phyloP scores from a whole-genome alignment of 2,329 filamentous ascomycete genomes.

The Colletotrichum agaves region DNA sequence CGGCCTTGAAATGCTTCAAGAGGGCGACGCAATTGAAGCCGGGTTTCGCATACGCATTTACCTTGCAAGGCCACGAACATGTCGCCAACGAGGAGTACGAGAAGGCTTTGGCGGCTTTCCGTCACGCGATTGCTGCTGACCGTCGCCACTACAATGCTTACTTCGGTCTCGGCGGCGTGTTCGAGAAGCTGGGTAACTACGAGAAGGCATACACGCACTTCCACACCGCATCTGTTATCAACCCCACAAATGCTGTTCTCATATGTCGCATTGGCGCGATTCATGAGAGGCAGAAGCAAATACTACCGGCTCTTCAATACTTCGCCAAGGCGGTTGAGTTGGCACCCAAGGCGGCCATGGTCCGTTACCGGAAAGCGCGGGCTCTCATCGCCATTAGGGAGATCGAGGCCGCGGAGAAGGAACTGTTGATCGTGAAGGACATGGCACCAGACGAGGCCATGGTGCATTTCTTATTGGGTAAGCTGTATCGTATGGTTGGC shows the following conservation, averaged over 20 bases:
- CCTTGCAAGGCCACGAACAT: conserved; percentile 94
- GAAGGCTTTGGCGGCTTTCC: conserved; percentile 88
- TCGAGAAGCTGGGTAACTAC: conserved; percentile 89
- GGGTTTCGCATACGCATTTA: conserved; percentile 94
- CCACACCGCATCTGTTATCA: conserved; percentile 86
- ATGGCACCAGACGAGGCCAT: conserved; percentile 94
- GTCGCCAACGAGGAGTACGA: conserved; percentile 97
- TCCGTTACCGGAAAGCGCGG: conserved; percentile 92
- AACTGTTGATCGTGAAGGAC: conserved; percentile 89
- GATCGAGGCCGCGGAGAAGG: conserved; percentile 78
- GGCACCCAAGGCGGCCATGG: conserved; percentile 82
- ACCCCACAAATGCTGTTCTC: conserved; percentile 91
- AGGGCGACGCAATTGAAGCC: conserved; percentile 91
- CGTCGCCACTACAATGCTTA: conserved; percentile 97
- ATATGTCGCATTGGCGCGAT: conserved; percentile 93
- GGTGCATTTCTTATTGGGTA: conserved; percentile 93
- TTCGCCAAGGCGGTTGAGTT: conserved; percentile 86
- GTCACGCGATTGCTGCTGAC: conserved; percentile 86
- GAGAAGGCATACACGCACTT: conserved; percentile 94
- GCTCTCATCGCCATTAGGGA: conserved; percentile 81
- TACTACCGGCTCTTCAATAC: conserved; percentile 79
- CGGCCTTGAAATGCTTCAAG: conserved; percentile 94
- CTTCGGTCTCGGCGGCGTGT: conserved; percentile 87
- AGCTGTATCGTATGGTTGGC: conserved; percentile 78
- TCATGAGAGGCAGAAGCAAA: conserved; percentile 88